phyloP scores from a whole-genome alignment of 2,329 filamentous ascomycete species.

The Monilinia polystroma region DNA sequence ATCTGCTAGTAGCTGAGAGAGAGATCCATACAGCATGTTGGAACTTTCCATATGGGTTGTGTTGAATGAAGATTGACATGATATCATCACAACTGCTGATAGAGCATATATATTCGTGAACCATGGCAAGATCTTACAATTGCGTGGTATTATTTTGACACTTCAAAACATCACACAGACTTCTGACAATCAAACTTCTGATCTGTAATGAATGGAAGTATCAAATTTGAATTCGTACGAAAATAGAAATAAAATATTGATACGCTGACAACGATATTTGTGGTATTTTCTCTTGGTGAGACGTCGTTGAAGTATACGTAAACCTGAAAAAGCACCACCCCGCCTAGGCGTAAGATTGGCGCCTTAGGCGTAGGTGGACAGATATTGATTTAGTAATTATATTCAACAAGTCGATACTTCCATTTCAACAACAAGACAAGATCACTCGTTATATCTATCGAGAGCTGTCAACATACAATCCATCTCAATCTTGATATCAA shows the following conservation, averaged over 20 bases:
- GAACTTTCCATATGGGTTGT: neutral
- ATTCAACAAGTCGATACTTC: neutral
- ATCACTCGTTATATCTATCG: neutral
- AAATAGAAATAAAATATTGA: neutral
- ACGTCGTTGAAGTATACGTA: too few relatives aligned
- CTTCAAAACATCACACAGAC: constrained; percentile 1
- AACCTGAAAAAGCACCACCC: too few relatives aligned
- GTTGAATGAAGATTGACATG: neutral
- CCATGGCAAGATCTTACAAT: neutral
- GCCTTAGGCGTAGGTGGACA: neutral
- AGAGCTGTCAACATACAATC: neutral
- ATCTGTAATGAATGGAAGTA: neutral
- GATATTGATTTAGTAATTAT: neutral
- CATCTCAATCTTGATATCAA: constrained; percentile 25
- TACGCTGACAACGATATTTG: neutral
- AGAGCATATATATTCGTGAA: constrained; percentile 4
- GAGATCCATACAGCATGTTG: neutral
- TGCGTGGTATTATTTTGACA: too few relatives aligned
- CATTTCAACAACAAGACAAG: constrained; percentile 9
- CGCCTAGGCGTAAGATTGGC: neutral
- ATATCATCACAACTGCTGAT: neutral
- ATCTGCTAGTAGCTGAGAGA: neutral
- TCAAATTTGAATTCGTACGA: neutral
- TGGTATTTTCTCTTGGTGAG: too few relatives aligned
- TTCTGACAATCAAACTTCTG: constrained; percentile 3